Percentiles rank a stretch among this genome's conserved stretches.
phyloP scores from a whole-genome alignment of 23 red algal genomes.

The Pyropia yezoensis region DNA sequence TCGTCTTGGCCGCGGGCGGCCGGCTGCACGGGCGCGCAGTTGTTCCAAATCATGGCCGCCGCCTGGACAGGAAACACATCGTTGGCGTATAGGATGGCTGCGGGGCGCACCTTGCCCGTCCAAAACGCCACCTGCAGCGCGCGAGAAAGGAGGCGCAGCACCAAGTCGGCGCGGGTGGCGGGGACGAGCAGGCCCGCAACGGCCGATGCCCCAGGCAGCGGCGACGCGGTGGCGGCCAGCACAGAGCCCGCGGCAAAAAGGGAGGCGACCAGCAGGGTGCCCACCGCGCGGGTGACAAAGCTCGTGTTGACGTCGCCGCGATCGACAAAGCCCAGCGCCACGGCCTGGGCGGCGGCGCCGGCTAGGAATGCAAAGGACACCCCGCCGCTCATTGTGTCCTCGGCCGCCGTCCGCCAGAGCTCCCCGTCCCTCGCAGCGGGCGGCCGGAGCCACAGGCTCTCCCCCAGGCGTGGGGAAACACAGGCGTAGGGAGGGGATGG shows the following conservation, averaged over 20 bases:
- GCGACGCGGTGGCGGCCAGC: neutral
- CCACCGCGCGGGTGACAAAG: neutral
- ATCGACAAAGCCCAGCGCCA: neutral
- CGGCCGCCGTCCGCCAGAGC: no score
- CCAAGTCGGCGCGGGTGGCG: neutral
- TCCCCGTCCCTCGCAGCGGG: no score
- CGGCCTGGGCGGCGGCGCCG: neutral
- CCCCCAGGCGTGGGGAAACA: no score
- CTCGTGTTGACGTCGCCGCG: neutral
- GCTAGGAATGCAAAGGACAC: neutral
- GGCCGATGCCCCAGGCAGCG: no score
- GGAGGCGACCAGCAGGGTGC: neutral
- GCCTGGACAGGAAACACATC: neutral
- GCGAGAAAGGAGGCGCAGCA: neutral
- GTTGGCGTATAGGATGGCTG: neutral
- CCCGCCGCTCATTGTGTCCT: no score
- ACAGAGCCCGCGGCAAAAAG: neutral
- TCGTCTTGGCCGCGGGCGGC: neutral
- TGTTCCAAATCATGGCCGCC: conserved; percentile 2
- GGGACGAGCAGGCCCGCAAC: neutral
- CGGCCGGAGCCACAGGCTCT: no score
- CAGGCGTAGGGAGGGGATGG: no score
- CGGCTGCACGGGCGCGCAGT: neutral
- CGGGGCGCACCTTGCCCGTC: neutral
- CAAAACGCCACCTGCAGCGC: neutral